These are phyloP conservation scores for Lipomyces sp. DNA, from an alignment of 805 yeast genomes.

Conservation along the genomic window DNA sequence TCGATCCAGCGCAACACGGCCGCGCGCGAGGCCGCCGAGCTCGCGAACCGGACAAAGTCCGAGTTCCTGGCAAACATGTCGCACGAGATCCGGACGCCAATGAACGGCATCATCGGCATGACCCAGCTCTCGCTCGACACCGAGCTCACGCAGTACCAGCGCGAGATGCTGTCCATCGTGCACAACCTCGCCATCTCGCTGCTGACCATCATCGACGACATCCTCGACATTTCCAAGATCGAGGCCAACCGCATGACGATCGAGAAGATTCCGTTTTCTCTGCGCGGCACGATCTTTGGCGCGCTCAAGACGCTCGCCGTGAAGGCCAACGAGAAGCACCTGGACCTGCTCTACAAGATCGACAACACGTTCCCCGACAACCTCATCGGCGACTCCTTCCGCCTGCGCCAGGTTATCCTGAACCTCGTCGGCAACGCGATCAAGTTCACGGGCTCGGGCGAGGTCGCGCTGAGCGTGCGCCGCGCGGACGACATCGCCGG, in stretches of 20 bases:
- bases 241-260: slow-evolving; percentile 93
- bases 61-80: slow-evolving; percentile 88
- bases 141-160: slow-evolving; percentile 82
- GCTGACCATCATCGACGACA: slow-evolving; percentile 83
- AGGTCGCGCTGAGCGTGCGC: slow-evolving; percentile 72
- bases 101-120: slow-evolving; percentile 92
- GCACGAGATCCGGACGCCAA: slow-evolving; percentile 85
- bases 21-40: slow-evolving; percentile 90
- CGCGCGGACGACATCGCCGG: neutral
- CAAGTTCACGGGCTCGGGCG: slow-evolving; percentile 79
- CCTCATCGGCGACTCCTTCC: slow-evolving; percentile 82
- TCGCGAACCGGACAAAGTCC: slow-evolving; percentile 84
- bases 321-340: slow-evolving; percentile 80
- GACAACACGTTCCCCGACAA: slow-evolving; percentile 86
- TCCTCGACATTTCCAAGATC: slow-evolving; percentile 86
- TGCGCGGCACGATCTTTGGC: slow-evolving; percentile 84
- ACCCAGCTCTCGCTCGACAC: slow-evolving; percentile 86
- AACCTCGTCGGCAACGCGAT: slow-evolving; percentile 88
- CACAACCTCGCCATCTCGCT: slow-evolving; percentile 83
- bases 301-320: slow-evolving; percentile 87
- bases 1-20: slow-evolving; percentile 89
- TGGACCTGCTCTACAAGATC: slow-evolving; percentile 74
- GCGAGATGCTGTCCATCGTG: slow-evolving; percentile 87
- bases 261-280: slow-evolving; percentile 80
- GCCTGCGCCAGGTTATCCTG: slow-evolving; percentile 80